Conservation (phyloP, 2,329 filamentous ascomycete genomes). For the Helicocarpus griseus region DNA sequence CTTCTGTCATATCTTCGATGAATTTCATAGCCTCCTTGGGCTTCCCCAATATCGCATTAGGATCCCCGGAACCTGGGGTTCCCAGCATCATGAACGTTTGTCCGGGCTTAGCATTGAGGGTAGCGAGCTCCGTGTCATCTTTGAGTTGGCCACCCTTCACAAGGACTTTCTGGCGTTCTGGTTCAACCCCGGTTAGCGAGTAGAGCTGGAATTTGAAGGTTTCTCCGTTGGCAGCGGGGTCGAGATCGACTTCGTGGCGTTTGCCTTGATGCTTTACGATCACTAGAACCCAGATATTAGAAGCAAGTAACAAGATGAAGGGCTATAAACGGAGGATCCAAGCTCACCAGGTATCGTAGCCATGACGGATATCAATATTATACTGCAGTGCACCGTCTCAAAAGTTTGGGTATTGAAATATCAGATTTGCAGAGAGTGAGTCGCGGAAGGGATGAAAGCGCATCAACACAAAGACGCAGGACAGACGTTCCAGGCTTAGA, state of each 20-base stretch:
- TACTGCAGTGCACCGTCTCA: no score
- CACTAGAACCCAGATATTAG: slow-evolving; percentile 43
- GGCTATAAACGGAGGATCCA: not conserved
- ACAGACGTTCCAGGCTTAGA: no score
- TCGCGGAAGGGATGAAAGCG: no score
- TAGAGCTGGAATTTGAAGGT: slow-evolving; percentile 93
- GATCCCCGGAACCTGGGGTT: slow-evolving; percentile 60
- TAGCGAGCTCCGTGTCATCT: slow-evolving; percentile 80
- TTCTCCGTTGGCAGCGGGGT: slow-evolving; percentile 73
- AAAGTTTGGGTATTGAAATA: no score
- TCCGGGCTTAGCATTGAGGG: slow-evolving; percentile 73
- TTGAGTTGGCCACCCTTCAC: slow-evolving; percentile 92
- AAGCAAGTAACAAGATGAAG: not conserved
- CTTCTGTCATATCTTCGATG: slow-evolving; percentile 94
- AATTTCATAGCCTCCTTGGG: slow-evolving; percentile 81
- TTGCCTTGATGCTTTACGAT: slow-evolving; percentile 92
- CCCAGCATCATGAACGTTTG: slow-evolving; percentile 96
- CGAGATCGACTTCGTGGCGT: slow-evolving; percentile 88
- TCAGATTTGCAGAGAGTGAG: no score
- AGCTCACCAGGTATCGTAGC: slow-evolving; percentile 46
- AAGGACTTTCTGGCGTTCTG: slow-evolving; percentile 89
- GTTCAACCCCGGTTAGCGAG: slow-evolving; percentile 90
- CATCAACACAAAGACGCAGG: no score
- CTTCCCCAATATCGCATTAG: slow-evolving; percentile 49
- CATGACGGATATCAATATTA: slow-evolving; percentile 31